Conservation (phyloP, 1,139 yeast genomes). For the Lodderomyces oxycetoniae region DNA sequence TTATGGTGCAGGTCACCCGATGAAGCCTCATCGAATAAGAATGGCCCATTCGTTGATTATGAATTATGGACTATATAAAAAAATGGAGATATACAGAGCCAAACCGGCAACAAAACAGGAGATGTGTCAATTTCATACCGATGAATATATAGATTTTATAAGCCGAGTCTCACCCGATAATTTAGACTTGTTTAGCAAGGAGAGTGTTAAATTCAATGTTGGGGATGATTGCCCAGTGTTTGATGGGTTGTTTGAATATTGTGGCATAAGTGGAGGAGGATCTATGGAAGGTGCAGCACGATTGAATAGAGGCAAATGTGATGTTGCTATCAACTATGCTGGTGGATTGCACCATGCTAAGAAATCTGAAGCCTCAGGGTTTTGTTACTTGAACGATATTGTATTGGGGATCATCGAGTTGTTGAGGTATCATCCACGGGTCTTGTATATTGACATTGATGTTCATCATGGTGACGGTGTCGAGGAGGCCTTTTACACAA, state of each 20-base stretch:
- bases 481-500: slow-evolving; percentile 94
- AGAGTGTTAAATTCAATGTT: slow-evolving; percentile 90
- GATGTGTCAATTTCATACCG: slow-evolving; percentile 98
- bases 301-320: slow-evolving; percentile 87
- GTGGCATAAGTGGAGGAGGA: slow-evolving; percentile 94
- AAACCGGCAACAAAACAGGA: slow-evolving; percentile 98
- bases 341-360: slow-evolving; percentile 98
- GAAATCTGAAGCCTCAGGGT: slow-evolving; percentile 92
- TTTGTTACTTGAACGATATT: slow-evolving; percentile 68
- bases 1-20: slow-evolving; percentile 97
- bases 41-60: slow-evolving; percentile 96
- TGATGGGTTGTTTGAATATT: slow-evolving; percentile 92
- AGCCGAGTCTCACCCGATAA: slow-evolving; percentile 94
- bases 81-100: slow-evolving; percentile 95
- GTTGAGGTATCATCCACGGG: slow-evolving; percentile 87
- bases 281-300: slow-evolving; percentile 97
- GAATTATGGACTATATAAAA: slow-evolving; percentile 95
- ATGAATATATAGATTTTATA: slow-evolving; percentile 90
- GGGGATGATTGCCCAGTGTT: slow-evolving; percentile 98
- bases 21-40: slow-evolving; percentile 98
- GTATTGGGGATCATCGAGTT: slow-evolving; percentile 88
- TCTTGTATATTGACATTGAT: slow-evolving; percentile 92
- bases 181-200: slow-evolving; percentile 84
- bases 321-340: slow-evolving; percentile 93
- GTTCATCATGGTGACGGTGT: slow-evolving; percentile 99